Percentiles rank a stretch among this genome's conserved stretches.
Conservation (phyloP, 192 early-diverging fungal species). For the Funneliformis mosseae region DNA sequence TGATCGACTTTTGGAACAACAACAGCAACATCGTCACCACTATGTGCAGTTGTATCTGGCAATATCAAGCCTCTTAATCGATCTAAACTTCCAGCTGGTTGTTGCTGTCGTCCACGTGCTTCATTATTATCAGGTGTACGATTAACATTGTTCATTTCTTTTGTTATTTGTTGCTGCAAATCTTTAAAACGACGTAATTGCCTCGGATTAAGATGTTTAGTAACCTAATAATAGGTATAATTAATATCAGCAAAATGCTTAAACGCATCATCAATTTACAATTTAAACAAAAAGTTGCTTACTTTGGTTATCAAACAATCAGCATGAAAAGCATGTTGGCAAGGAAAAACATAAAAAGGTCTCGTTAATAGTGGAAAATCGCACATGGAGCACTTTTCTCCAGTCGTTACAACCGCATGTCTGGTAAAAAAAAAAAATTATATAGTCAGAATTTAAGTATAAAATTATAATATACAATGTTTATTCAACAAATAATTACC, state of each 20-base stretch:
- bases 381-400: conserved; percentile 82
- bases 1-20: conserved; percentile 50
- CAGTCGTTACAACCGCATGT: conserved; percentile 65
- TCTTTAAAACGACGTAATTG: conserved; percentile 56
- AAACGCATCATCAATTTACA: not conserved
- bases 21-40: conserved; percentile 50
- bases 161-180: conserved; percentile 61
- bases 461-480: not conserved
- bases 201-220: conserved; percentile 48
- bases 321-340: conserved; percentile 92
- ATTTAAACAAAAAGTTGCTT: conserved; percentile 19
- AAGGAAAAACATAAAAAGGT: conserved; percentile 95
- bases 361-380: conserved; percentile 75
- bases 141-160: conserved; percentile 49
- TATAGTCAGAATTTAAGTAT: not conserved
- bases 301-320: conserved; percentile 85
- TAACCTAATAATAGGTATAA: conserved; percentile 44
- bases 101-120: not conserved
- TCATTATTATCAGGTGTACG: conserved; percentile 11
- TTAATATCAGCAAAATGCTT: conserved; percentile 1
- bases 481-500: conserved; percentile 57
- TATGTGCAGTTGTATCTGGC: conserved; percentile 34
- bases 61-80: conserved; percentile 21
- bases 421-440: conserved; percentile 34
- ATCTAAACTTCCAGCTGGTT: conserved; percentile 6